A percentile compares a stretch with the other conserved stretches of the same genome.
phyloP scores from a whole-genome alignment of 441 rosid species.

The Syzygium malaccense region DNA sequence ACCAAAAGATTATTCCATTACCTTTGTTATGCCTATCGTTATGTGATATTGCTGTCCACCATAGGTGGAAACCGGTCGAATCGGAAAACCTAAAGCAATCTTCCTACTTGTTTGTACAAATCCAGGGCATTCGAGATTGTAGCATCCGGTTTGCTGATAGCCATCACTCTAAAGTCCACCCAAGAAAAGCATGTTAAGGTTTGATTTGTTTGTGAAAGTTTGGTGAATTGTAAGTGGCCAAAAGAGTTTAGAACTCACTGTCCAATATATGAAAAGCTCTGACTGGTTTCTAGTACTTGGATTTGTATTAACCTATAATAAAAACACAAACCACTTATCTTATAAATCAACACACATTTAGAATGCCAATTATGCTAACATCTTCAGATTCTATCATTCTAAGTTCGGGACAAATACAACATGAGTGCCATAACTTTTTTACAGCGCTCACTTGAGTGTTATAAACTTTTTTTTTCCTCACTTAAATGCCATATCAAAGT shows the following conservation, averaged over 20 bases:
- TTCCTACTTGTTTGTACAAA: background rate
- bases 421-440: too few relatives aligned
- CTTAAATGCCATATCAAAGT: too few relatives aligned
- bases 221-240: background rate
- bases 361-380: background rate
- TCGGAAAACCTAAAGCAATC: background rate
- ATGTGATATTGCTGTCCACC: background rate
- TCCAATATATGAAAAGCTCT: constrained; percentile 13
- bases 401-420: background rate
- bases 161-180: background rate
- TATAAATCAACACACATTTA: background rate
- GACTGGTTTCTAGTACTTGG: background rate
- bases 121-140: background rate
- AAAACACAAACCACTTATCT: background rate
- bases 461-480: too few relatives aligned
- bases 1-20: background rate
- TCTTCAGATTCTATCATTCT: background rate
- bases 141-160: background rate
- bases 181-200: background rate
- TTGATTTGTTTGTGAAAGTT: background rate
- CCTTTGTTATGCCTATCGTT: background rate
- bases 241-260: constrained; percentile 11
- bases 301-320: background rate
- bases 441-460: too few relatives aligned
- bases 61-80: background rate